phyloP scores from a whole-genome alignment of 495 filamentous ascomycete genomes.

The Neurospora sp. region DNA sequence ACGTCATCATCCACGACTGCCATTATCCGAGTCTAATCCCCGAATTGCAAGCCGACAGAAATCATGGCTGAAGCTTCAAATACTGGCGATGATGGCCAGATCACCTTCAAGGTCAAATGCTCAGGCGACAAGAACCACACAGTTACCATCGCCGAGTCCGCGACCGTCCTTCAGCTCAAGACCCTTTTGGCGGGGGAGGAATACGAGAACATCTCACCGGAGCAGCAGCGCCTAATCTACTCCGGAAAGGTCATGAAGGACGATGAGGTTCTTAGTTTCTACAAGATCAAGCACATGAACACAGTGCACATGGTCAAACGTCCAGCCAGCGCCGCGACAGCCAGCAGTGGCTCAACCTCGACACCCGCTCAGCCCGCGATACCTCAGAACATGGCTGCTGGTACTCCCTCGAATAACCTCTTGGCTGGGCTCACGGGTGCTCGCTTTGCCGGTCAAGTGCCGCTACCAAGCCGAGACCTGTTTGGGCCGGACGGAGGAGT shows the following conservation, averaged over 20 bases:
- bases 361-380: conserved; percentile 49
- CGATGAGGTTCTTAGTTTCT: conserved; percentile 66
- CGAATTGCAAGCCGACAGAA: not conserved
- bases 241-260: conserved; percentile 95
- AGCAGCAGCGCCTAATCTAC: conserved; percentile 91
- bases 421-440: conserved; percentile 88
- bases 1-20: conserved; percentile 9
- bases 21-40: not conserved
- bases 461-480: conserved; percentile 75
- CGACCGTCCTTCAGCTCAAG: conserved; percentile 78
- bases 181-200: conserved; percentile 68
- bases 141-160: conserved; percentile 67
- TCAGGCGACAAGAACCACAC: conserved; percentile 76
- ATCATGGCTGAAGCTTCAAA: conserved; percentile 47
- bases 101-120: conserved; percentile 93
- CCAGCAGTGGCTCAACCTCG: conserved; percentile 29
- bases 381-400: conserved; percentile 83
- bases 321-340: conserved; percentile 66
- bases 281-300: conserved; percentile 94
- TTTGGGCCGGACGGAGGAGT: conserved; percentile 97
- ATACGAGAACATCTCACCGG: conserved; percentile 73
- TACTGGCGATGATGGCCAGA: conserved; percentile 37
- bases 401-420: conserved; percentile 74
- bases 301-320: conserved; percentile 95
- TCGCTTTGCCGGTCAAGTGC: conserved; percentile 84